phyloP scores from a whole-genome alignment of 2,329 filamentous ascomycete species.

The Fusarium equiseti region DNA sequence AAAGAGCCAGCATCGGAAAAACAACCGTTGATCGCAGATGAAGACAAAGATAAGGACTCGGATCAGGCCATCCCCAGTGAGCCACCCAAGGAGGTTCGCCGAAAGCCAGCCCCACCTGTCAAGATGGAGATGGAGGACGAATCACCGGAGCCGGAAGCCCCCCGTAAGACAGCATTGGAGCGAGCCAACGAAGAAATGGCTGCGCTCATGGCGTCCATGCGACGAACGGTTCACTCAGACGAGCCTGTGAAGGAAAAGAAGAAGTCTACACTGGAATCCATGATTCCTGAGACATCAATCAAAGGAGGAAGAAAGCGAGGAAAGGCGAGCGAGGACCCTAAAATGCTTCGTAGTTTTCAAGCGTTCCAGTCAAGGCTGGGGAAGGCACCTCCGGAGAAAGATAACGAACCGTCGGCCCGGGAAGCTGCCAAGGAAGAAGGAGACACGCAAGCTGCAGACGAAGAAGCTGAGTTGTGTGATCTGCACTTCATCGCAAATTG shows the following conservation, averaged over 20 bases:
- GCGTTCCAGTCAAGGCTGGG: conserved; percentile 85
- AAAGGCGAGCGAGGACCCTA: conserved; percentile 67
- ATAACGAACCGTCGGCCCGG: conserved; percentile 32
- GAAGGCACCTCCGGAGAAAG: conserved; percentile 58
- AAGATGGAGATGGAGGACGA: conserved; percentile 29
- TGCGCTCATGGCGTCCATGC: conserved; percentile 84
- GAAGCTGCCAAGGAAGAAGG: conserved; percentile 45
- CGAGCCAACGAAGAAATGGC: conserved; percentile 84
- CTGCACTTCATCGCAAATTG: conserved; percentile 96
- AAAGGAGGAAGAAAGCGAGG: conserved; percentile 78
- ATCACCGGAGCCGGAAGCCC: conserved; percentile 47
- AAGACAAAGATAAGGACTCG: conserved; percentile 11
- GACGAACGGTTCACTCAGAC: conserved; percentile 67
- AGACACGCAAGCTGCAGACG: conserved; percentile 57
- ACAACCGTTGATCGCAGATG: conserved; percentile 28
- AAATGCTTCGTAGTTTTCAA: conserved; percentile 77
- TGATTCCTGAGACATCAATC: conserved; percentile 79
- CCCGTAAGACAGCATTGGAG: conserved; percentile 68
- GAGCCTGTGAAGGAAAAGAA: conserved; percentile 67
- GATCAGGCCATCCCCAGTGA: conserved; percentile 3
- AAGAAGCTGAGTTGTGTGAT: conserved; percentile 85
- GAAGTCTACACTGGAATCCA: conserved; percentile 76
- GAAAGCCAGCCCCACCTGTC: conserved; percentile 27
- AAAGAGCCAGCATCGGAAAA: conserved; percentile 47
- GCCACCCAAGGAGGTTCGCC: conserved; percentile 18